A percentile compares a stretch with the other conserved stretches of the same genome.
These are phyloP conservation scores for Collybiopsis confluens DNA, from an alignment of 768 basidiomycete species.

Conservation along the genomic window DNA sequence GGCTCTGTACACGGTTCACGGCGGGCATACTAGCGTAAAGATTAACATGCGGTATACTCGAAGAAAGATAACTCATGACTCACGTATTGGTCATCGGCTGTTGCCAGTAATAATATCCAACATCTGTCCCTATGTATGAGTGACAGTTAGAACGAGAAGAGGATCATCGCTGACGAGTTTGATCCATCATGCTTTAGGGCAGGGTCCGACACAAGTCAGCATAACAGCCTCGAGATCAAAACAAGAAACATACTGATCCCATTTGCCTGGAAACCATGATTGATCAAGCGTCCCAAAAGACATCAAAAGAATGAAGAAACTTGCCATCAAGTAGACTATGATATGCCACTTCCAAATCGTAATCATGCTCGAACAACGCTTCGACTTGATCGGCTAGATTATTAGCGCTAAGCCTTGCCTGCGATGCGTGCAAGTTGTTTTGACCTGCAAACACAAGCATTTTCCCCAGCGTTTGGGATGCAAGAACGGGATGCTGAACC, in stretches of 20 bases:
- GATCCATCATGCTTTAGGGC: constrained; percentile 61
- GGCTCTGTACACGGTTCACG: constrained; percentile 46
- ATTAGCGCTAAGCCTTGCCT: constrained; percentile 62
- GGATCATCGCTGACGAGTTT: constrained; percentile 41
- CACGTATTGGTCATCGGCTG: constrained; percentile 63
- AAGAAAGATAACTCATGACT: no score
- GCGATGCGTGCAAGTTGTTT: constrained; percentile 59
- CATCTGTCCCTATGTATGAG: constrained; percentile 24
- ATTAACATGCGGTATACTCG: no score
- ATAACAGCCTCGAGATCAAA: not conserved
- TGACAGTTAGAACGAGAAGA: not conserved
- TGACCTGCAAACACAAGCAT: constrained; percentile 57
- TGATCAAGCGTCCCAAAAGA: not conserved
- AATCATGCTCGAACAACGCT: constrained; percentile 56
- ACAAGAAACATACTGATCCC: constrained; percentile 47
- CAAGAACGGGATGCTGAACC: constrained; percentile 62
- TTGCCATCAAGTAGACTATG: constrained; percentile 51
- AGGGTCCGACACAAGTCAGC: not conserved
- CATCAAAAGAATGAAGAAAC: constrained; percentile 11
- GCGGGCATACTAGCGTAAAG: constrained; percentile 46
- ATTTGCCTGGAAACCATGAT: constrained; percentile 40
- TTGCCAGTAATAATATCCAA: constrained; percentile 69
- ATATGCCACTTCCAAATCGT: constrained; percentile 56
- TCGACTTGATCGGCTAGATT: constrained; percentile 50
- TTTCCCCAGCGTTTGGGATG: constrained; percentile 51